Evolutionary conservation across 148 eudicot genomes (phyloP), one percentile per base, ranked within the genome.

Genomic region (Chenopodium album): DNA sequence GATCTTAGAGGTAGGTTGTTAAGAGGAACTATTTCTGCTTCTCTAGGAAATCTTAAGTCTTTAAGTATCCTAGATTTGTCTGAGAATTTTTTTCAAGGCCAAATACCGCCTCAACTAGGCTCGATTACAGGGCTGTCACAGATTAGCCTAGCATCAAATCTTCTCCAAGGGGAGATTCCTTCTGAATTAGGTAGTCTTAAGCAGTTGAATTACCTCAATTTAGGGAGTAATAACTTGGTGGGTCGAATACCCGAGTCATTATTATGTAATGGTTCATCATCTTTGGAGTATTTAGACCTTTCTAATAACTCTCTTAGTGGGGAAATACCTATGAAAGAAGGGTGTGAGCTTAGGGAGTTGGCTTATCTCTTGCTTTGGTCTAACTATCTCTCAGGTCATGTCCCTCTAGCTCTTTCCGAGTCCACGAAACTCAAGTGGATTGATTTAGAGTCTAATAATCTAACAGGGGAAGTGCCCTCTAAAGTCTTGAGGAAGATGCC

Each of bases 241-340:
- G 93, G 96, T 20, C 90, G 83, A 48, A 90, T 94, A 0, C 94
- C 98, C 0, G 52, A 23, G 74, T 59, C 89, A 46, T 81, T 92
- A 59, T 85, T 94, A 41, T 90, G 94, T 76, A 92, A 87, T 68
- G 87, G 84, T 65, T 83, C 90, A 7, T 84, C 87, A 9, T 77
- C 85, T 67, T 88, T 94, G 86, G 80, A 89, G 76, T 94, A 94
- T 83, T 20, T 94, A 2, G 98, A 94, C 90, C 89, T 94, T 32
- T 94, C 98, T 7, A 94, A 91, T 84, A 92, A 94, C 80, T 94
- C 96, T 12, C 83, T 94, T 2, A 84, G 79, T 34, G 98, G 98
- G 16, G 77, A 84, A 31, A 88, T 94, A 78, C 96, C 93, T 28
- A 48, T 91, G 80, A 81, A 81, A 44, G 79, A 86, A 26, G 90